Base-by-base conservation (phyloP, 768 basidiomycete genomes). In the Mycena olivaceomarginata region DNA sequence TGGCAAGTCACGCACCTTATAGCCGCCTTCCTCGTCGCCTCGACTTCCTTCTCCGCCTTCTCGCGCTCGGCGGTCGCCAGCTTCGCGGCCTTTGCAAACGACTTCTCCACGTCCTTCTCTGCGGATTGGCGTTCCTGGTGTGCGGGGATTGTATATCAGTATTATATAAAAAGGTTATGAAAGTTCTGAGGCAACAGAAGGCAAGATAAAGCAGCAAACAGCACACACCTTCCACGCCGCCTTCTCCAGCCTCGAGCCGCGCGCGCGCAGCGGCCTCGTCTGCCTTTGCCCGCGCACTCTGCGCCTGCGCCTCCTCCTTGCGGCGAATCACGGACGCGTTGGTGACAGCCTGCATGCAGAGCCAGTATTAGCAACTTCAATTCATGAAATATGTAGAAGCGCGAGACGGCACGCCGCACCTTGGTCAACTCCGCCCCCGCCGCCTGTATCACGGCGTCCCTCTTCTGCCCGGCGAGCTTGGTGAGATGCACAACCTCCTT, bases 291-390 rank as follows among this genome's bases (percentile, higher is more conserved):
- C 74, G 68, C 25, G 74, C 67, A 6, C 62, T n/a, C 48, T 75
- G 74, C 31, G 67, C 74, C 25, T 37, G 2, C 39, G 74, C 22
- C 12, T 75, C 74, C 39, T 75, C 74, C 41, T 69, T 70, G 67
- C 74, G 74, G 10, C 74, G 74, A 68, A 75, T 75, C 51, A 75
- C 70, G 13, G 74, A 75, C 2, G 74, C 74, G 31, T 60, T 75
- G 22, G 74, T 75, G 12, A 70, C 74, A 8, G 74, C 74, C 74
- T 75, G 56, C 22, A 63, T 46, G 25, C 4, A 10, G 5, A 0
- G 9, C 22, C 2, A 43, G 48, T n/a, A 20, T 3, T 4, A 18
- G 1, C 4, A 67, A 11, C 25, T 2, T 6, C 2, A 18, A 22
- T 20, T 46, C 16, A n/a, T 25, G 25, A 25, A 25, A 25, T 25